These are phyloP conservation scores for Cucurbita maxima DNA, from an alignment of 306 rosid genomes.

Conservation along the genomic window DNA sequence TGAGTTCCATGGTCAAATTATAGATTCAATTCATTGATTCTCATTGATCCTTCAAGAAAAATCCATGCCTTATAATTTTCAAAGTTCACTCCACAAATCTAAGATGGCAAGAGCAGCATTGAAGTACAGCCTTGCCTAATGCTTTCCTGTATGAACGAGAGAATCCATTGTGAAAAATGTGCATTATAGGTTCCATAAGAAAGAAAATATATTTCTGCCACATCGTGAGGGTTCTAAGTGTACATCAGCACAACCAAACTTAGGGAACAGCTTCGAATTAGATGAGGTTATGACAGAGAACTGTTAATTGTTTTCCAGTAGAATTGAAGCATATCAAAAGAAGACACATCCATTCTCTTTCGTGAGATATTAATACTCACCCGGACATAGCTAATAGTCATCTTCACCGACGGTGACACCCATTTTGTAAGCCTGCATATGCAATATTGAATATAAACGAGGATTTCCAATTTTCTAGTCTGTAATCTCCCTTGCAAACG, in stretches of 20 bases:
- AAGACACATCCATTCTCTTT: slow-evolving; percentile 89
- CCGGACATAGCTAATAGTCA: slow-evolving; percentile 76
- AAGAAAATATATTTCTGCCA: neutral
- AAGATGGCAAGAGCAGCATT: neutral
- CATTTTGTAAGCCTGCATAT: slow-evolving; percentile 80
- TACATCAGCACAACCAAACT: neutral
- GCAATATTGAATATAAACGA: slow-evolving; percentile 1
- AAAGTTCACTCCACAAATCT: neutral
- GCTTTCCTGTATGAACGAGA: neutral
- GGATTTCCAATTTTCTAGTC: neutral
- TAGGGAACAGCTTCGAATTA: neutral
- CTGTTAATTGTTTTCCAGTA: slow-evolving; percentile 37
- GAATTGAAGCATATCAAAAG: slow-evolving; percentile 97
- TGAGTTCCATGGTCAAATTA: neutral
- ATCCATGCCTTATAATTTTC: neutral
- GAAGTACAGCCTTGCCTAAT: neutral
- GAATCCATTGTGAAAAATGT: neutral
- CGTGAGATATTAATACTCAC: slow-evolving; percentile 70
- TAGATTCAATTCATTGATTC: neutral
- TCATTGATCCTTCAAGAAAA: neutral
- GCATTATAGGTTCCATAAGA: neutral
- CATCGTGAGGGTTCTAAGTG: neutral
- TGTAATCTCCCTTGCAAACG: neutral
- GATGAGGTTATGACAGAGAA: neutral
- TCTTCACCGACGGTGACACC: slow-evolving; percentile 98